Conservation (phyloP, 257 asterid species). For the Parsonsia alboflavescens region DNA sequence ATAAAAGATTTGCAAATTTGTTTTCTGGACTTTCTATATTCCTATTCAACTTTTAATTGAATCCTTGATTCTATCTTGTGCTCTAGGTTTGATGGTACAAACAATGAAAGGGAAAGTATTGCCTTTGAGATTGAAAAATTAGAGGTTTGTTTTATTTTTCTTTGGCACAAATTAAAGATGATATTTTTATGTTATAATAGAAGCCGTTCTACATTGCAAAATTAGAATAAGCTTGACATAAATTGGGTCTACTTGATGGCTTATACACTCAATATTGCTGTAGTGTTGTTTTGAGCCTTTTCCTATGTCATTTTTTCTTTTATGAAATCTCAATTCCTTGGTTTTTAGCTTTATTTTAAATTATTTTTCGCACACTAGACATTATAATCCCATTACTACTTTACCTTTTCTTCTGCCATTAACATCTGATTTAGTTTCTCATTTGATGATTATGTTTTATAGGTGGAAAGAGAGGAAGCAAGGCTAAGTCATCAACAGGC, state of each 20-base stretch:
- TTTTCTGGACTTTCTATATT: not conserved
- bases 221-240: too few species aligned
- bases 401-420: not conserved
- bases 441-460: slow-evolving; percentile 13
- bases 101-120: slow-evolving; percentile 34
- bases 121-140: slow-evolving; percentile 54
- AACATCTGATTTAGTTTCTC: not conserved
- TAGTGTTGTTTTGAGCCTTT: not conserved
- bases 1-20: not conserved
- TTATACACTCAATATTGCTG: too few species aligned
- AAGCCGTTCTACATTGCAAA: not conserved
- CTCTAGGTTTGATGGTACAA: slow-evolving; percentile 54
- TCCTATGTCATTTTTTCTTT: not conserved
- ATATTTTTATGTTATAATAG: not conserved
- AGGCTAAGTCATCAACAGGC: slow-evolving; percentile 68
- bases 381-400: not conserved
- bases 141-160: slow-evolving; percentile 46
- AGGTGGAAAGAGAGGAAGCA: slow-evolving; percentile 62
- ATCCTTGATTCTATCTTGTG: slow-evolving; percentile 1
- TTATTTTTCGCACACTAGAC: not conserved
- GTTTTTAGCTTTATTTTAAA: not conserved
- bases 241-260: not conserved
- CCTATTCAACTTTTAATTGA: not conserved
- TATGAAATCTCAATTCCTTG: not conserved
- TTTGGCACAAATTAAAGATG: not conserved